Percentiles rank a stretch among this genome's conserved stretches.
phyloP scores from a whole-genome alignment of 1,284 basidiomycete species.

The Farysia itapuensis region DNA sequence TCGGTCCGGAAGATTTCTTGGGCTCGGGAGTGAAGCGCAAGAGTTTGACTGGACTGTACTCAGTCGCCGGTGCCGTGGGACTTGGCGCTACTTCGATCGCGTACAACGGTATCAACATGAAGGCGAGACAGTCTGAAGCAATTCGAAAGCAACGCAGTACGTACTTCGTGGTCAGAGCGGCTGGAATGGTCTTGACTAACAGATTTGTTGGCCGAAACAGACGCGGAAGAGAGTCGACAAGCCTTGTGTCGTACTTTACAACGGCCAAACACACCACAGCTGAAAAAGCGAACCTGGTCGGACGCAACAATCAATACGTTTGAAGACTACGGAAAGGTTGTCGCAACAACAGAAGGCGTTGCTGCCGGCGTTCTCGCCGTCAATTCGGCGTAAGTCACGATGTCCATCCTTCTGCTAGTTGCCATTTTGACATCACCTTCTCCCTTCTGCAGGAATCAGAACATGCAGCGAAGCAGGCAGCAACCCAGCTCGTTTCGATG shows the following conservation, averaged over 20 bases:
- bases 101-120: conserved; percentile 18
- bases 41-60: conserved; percentile 13
- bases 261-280: neutral
- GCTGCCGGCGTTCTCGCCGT: conserved; percentile 9
- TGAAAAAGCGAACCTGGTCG: conserved; percentile 2
- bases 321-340: conserved; percentile 31
- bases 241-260: conserved; percentile 2
- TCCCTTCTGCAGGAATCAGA: conserved; percentile 3
- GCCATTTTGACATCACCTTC: neutral
- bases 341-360: conserved; percentile 17
- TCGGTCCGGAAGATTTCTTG: conserved; percentile 13
- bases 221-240: conserved; percentile 4
- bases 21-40: conserved; percentile 18
- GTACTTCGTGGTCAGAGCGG: neutral
- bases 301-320: conserved; percentile 18
- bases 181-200: neutral
- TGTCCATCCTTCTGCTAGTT: neutral
- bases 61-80: conserved; percentile 6
- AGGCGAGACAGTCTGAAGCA: conserved; percentile 2
- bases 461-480: conserved; percentile 1
- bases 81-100: conserved; percentile 17
- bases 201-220: neutral
- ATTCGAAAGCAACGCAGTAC: conserved; percentile 5
- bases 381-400: conserved; percentile 11
- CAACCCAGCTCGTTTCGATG: too few relatives aligned